phyloP scores from a whole-genome alignment of 768 basidiomycete species.

The Auricularia heimuer region DNA sequence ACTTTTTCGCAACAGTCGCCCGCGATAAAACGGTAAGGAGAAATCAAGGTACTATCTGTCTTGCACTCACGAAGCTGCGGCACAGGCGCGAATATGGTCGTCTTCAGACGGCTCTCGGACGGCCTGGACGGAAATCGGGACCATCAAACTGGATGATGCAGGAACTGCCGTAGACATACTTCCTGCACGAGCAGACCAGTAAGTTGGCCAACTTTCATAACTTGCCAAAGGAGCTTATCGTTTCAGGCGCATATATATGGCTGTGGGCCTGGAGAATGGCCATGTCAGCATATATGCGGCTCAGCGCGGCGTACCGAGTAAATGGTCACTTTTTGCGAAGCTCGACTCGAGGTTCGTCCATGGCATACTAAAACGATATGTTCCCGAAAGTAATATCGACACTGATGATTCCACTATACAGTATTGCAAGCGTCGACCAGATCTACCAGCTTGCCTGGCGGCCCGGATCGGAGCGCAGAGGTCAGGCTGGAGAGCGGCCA shows the following conservation, averaged over 20 bases:
- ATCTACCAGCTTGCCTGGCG: conserved; percentile 80
- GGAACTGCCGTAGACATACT: conserved; percentile 75
- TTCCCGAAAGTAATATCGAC: neutral
- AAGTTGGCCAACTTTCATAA: conserved; percentile 7
- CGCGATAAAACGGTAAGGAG: conserved; percentile 80
- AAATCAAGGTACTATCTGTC: neutral
- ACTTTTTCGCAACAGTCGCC: conserved; percentile 85
- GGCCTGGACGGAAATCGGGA: conserved; percentile 48
- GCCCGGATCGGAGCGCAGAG: conserved; percentile 24
- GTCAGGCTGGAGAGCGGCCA: conserved; percentile 17
- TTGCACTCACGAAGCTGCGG: neutral
- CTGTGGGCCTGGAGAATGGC: conserved; percentile 80
- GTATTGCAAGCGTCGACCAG: conserved; percentile 65
- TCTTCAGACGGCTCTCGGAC: conserved; percentile 20
- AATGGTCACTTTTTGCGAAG: neutral
- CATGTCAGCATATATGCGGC: conserved; percentile 41
- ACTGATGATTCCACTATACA: conserved; percentile 20
- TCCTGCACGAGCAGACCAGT: conserved; percentile 31
- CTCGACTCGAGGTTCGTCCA: neutral
- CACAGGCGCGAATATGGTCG: conserved; percentile 79
- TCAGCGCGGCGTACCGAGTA: neutral
- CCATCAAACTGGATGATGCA: conserved; percentile 62
- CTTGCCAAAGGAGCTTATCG: neutral
- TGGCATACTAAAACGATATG: neutral
- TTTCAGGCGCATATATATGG: conserved; percentile 43